Percentiles rank a stretch among this genome's conserved stretches.
Evolutionary conservation across 768 basidiomycete genomes (phyloP).

Genomic region (Coprinopsis cinerea): DNA sequence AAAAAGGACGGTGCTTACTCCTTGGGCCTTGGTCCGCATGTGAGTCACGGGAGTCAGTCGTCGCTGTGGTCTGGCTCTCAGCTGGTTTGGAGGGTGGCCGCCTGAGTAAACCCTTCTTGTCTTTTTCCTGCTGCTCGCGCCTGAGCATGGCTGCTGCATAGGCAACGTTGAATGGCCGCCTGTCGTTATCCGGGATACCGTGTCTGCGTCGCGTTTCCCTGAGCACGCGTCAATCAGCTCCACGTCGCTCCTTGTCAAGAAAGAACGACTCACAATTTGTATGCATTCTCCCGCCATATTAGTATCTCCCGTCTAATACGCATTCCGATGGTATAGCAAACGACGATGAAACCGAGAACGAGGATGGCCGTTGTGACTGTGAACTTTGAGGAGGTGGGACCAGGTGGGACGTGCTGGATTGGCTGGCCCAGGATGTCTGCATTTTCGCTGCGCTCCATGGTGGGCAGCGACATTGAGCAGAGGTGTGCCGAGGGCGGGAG

Average conservation of each 20-base stretch:
- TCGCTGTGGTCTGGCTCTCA: conserved; percentile 11
- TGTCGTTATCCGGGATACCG: conserved; percentile 80
- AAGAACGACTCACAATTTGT: conserved; percentile 49
- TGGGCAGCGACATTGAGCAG: conserved; percentile 24
- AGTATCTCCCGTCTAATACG: conserved; percentile 42
- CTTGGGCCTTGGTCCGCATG: conserved; percentile 35
- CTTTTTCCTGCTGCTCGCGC: conserved; percentile 45
- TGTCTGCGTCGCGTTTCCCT: conserved; percentile 71
- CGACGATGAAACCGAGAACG: conserved; percentile 29
- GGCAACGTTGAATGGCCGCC: conserved; percentile 83
- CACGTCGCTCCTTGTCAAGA: neutral
- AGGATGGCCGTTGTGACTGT: conserved; percentile 36
- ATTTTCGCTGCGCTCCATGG: conserved; percentile 56
- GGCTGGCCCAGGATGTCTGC: conserved; percentile 68
- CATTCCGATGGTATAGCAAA: conserved; percentile 29
- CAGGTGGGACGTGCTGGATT: conserved; percentile 31
- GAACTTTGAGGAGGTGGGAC: conserved; percentile 28
- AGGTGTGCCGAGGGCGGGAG: conserved; percentile 25
- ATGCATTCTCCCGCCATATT: conserved; percentile 56
- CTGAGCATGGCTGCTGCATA: conserved; percentile 63
- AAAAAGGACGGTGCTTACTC: conserved; percentile 26
- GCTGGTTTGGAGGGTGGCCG: neutral
- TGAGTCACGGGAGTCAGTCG: conserved; percentile 31
- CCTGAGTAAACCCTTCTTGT: neutral
- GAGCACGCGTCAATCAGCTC: conserved; percentile 16